Conservation (phyloP, 2,329 filamentous ascomycete species). For the Cadophora malorum region DNA sequence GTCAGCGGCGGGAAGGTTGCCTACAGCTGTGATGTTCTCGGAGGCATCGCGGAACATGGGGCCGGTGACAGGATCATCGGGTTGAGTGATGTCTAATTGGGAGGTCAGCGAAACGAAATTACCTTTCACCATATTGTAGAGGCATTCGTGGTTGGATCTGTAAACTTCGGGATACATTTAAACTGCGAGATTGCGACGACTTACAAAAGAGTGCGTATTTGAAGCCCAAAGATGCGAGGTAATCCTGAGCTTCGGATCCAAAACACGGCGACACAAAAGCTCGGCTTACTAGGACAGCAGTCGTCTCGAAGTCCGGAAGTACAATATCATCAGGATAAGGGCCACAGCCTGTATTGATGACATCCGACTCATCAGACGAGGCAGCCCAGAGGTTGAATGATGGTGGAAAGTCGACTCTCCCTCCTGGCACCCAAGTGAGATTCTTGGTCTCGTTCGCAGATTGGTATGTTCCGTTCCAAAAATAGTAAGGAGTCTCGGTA, state of each 20-base stretch:
- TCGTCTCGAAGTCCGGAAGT: slow-evolving; percentile 2
- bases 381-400: neutral
- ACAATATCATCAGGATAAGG: neutral
- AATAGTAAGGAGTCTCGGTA: neutral
- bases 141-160: too few species aligned
- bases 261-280: neutral
- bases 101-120: neutral
- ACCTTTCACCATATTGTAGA: too few species aligned
- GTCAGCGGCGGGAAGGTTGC: neutral
- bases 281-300: neutral
- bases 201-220: slow-evolving; percentile 1
- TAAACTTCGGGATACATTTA: too few species aligned
- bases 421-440: neutral
- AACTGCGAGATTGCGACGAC: neutral
- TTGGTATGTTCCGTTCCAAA: neutral
- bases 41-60: neutral
- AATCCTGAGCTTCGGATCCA: neutral
- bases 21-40: neutral
- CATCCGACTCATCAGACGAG: neutral
- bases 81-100: neutral
- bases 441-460: neutral
- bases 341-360: neutral
- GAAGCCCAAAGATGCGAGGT: neutral
- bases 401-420: neutral
- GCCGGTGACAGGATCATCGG: neutral